A percentile compares a stretch with the other conserved stretches of the same genome.
Conservation (phyloP, 495 filamentous ascomycete genomes). For the Elaphomyces granulatus region DNA sequence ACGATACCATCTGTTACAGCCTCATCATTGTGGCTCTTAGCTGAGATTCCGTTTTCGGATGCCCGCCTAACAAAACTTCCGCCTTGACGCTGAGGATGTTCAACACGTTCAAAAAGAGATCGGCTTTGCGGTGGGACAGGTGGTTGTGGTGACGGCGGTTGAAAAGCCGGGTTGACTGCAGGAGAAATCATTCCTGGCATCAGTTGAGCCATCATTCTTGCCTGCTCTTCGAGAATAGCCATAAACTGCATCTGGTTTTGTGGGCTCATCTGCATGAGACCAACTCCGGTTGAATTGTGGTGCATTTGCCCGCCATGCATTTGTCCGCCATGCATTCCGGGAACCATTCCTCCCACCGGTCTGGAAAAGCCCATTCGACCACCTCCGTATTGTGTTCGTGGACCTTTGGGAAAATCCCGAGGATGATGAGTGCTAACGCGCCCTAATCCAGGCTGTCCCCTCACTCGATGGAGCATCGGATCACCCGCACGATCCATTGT, state of each 20-base stretch:
- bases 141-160: conserved; percentile 23
- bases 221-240: conserved; percentile 80
- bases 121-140: conserved; percentile 39
- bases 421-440: conserved; percentile 65
- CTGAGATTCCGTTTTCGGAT: conserved; percentile 13
- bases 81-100: conserved; percentile 30
- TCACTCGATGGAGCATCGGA: conserved; percentile 65
- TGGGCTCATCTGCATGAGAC: conserved; percentile 41
- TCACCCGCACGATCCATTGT: conserved; percentile 69
- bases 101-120: conserved; percentile 68
- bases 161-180: conserved; percentile 41
- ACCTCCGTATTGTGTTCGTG: conserved; percentile 34
- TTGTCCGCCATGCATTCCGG: too few species aligned
- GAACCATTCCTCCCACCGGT: conserved; percentile 36
- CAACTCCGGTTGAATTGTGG: neutral
- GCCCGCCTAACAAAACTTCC: conserved; percentile 22
- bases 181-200: conserved; percentile 36
- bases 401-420: conserved; percentile 60
- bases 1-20: conserved; percentile 14
- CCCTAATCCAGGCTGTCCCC: conserved; percentile 53
- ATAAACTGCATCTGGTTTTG: conserved; percentile 69
- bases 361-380: conserved; percentile 23
- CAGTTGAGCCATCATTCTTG: conserved; percentile 63
- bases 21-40: conserved; percentile 10
- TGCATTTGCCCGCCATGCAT: conserved; percentile 23